phyloP scores from a whole-genome alignment of 148 eudicot genomes.

The Amaranthus cruentus region DNA sequence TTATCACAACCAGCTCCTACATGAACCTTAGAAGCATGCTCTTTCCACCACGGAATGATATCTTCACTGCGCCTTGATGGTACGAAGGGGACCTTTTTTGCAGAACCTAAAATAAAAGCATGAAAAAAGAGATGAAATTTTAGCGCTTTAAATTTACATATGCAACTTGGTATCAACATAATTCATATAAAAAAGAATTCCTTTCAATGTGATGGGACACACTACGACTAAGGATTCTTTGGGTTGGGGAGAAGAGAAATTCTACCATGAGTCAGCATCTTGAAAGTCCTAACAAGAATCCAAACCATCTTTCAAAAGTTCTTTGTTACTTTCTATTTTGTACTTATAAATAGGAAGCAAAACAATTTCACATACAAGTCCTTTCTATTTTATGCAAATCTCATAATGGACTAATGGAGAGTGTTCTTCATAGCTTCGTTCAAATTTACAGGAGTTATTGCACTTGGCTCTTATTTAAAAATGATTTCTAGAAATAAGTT shows the following conservation, averaged over 20 bases:
- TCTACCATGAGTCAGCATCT: neutral
- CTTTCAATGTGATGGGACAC: neutral
- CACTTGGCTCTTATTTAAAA: too few species aligned
- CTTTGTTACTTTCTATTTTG: too few species aligned
- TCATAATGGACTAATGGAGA: too few species aligned
- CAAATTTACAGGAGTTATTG: too few species aligned
- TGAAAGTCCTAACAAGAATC: neutral
- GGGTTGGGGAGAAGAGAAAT: neutral
- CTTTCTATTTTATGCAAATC: too few species aligned
- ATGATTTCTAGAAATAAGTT: too few species aligned
- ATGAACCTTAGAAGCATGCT: constrained; percentile 43
- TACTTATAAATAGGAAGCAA: too few species aligned
- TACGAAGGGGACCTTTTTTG: constrained; percentile 24
- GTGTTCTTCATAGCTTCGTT: too few species aligned
- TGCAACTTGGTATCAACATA: neutral
- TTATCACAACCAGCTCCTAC: constrained; percentile 60
- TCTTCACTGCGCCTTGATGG: constrained; percentile 24
- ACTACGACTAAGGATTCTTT: neutral
- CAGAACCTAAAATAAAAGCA: constrained; percentile 23
- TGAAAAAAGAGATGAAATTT: neutral
- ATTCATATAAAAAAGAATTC: neutral
- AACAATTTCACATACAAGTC: too few species aligned
- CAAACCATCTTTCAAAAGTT: neutral
- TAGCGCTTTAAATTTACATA: neutral
- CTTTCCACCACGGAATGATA: constrained; percentile 35